Conservation (phyloP, 345 rosid genomes). For the Cardamine chenopodiifolia region DNA sequence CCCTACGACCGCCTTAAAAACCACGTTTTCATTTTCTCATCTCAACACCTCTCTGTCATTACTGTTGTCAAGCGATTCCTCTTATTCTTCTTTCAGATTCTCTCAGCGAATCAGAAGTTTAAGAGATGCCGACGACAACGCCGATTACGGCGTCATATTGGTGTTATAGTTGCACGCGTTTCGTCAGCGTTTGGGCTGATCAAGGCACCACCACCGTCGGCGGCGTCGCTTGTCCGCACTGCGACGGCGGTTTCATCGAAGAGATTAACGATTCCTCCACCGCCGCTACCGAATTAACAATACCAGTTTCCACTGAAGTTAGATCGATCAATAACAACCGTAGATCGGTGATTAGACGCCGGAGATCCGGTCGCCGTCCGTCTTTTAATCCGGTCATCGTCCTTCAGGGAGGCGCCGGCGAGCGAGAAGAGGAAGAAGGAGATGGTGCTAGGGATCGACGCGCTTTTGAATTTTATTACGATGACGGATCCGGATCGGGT, state of each 20-base stretch:
- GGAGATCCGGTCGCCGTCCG: conserved; percentile 49
- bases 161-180: conserved; percentile 76
- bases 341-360: conserved; percentile 46
- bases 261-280: conserved; percentile 43
- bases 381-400: conserved; percentile 76
- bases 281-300: conserved; percentile 7
- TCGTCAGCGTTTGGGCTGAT: conserved; percentile 50
- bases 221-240: conserved; percentile 61
- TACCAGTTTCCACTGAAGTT: conserved; percentile 29
- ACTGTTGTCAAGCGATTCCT: conserved; percentile 29
- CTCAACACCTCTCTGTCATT: background rate
- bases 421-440: conserved; percentile 37
- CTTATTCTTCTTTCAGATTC: conserved; percentile 13
- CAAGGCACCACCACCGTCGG: conserved; percentile 37
- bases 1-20: conserved; percentile 24
- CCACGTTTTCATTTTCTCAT: conserved; percentile 33
- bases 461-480: conserved; percentile 63
- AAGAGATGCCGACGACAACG: conserved; percentile 10
- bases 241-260: conserved; percentile 70
- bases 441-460: conserved; percentile 38
- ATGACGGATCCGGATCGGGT: conserved; percentile 70
- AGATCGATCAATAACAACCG: conserved; percentile 40
- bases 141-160: conserved; percentile 57
- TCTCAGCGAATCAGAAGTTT: conserved; percentile 8
- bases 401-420: conserved; percentile 57